These are phyloP conservation scores for Coleophoma crateriformis DNA, from an alignment of 2,329 filamentous ascomycete genomes.

Conservation along the genomic window DNA sequence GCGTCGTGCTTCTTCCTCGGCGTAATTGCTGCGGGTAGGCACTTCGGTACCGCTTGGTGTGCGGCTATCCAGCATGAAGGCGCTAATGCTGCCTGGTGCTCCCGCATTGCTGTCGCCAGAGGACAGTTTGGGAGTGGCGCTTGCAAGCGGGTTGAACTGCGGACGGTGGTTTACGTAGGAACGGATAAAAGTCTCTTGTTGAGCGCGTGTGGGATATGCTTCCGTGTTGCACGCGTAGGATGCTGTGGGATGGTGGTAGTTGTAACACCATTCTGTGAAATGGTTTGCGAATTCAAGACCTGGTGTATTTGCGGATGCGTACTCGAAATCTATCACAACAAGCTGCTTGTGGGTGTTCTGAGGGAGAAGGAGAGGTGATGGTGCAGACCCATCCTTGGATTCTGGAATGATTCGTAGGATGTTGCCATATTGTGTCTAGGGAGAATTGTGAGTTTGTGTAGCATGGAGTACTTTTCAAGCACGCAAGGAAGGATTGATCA, in stretches of 20 bases:
- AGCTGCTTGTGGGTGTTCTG: slow-evolving; percentile 94
- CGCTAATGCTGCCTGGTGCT: slow-evolving; percentile 16
- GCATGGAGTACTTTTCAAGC: not conserved
- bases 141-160: slow-evolving; percentile 49
- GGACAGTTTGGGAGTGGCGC: slow-evolving; percentile 24
- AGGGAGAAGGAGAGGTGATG: slow-evolving; percentile 78
- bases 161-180: slow-evolving; percentile 83
- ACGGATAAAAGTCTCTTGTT: slow-evolving; percentile 79
- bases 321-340: slow-evolving; percentile 97
- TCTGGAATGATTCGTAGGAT: slow-evolving; percentile 68
- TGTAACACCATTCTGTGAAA: slow-evolving; percentile 97
- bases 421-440: slow-evolving; percentile 94
- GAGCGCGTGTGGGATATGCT: slow-evolving; percentile 70
- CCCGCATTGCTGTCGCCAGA: slow-evolving; percentile 16
- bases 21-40: slow-evolving; percentile 9
- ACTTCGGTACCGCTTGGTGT: slow-evolving; percentile 47
- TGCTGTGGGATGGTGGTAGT: slow-evolving; percentile 73
- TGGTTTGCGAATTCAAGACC: slow-evolving; percentile 96
- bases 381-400: slow-evolving; percentile 35
- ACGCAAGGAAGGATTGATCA: not conserved
- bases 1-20: slow-evolving; percentile 53
- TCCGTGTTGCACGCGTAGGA: slow-evolving; percentile 64
- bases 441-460: slow-evolving; percentile 4
- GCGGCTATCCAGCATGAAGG: slow-evolving; percentile 78
- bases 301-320: slow-evolving; percentile 80